Evolutionary conservation across 371 early-diverging fungal genomes (phyloP).

Genomic region (Smittium mucronatum): DNA sequence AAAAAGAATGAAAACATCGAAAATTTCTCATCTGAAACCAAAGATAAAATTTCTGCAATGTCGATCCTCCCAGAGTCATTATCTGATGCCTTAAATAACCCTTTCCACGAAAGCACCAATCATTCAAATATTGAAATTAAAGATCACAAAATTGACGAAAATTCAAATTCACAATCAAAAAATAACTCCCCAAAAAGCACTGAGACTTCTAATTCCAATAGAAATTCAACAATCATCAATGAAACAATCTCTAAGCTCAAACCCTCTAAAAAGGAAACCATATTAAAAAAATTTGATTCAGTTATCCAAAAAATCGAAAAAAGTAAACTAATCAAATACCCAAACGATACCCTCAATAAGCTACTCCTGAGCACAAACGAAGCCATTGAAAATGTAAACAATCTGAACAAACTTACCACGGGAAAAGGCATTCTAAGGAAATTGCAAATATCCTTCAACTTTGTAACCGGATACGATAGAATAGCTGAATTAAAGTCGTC

Average conservation of each 20-base stretch:
- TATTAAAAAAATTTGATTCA: not conserved
- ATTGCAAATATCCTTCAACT: slow-evolving; percentile 48
- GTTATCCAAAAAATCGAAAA: not conserved
- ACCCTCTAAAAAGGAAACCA: not conserved
- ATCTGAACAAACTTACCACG: not conserved
- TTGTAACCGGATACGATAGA: slow-evolving; percentile 66
- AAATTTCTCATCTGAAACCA: too few species aligned
- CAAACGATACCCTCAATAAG: not conserved
- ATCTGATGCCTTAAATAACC: not conserved
- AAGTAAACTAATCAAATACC: not conserved
- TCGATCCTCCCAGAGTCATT: not conserved
- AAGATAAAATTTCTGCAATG: not conserved
- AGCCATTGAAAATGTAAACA: not conserved
- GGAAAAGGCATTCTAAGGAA: slow-evolving; percentile 11
- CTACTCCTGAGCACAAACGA: not conserved
- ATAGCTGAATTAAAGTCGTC: slow-evolving; percentile 57
- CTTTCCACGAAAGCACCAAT: not conserved
- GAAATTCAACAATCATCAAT: not conserved
- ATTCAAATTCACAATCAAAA: not conserved
- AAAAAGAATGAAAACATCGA: too few species aligned
- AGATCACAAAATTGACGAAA: not conserved
- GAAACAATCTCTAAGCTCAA: not conserved
- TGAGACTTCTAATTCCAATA: not conserved
- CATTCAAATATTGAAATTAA: too few species aligned
- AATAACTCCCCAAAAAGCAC: not conserved